Evolutionary conservation across 495 filamentous ascomycete species (phyloP), one percentile per base, ranked within the genome.

Genomic region (Xylaria acuta): DNA sequence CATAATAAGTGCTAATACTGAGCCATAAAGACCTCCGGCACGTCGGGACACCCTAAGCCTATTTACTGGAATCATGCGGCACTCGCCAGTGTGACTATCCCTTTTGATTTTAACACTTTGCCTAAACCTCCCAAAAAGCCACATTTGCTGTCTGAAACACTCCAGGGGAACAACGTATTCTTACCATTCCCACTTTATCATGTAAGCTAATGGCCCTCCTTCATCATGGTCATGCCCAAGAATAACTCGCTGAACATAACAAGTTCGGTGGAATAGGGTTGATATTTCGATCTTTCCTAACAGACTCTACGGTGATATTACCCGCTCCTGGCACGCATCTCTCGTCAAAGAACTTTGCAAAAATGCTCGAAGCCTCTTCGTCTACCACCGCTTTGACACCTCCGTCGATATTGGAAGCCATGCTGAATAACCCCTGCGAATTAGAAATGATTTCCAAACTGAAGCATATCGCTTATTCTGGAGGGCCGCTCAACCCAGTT

Each of bases 1-100:
- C 8, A 54, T 34, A 3, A 62, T 49, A 16, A 8, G 12, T 27
- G 49, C 53, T 63, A 38, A 62, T 27, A 60, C 20, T 25, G 30
- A 36, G n/a, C 20, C 3, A 20, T 6, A 27, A 34, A 56, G 53
- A 47, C 53, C 5, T 74, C 76, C 67, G 53, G 73, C 43, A 60
- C 65, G 36, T 72, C 67, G 75, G 76, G 76, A 40, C 76, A 78
- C 47, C 76, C 76, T 1, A 78, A 78, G 59, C 75, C 75, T 12
- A 77, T 78, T 2, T 78, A 74, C 69, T 78, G 76, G 76, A 78
- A 75, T 9, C 76, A 78, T 54, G 51, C 71, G 2, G 75, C 76
- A 38, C 67, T 77, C 16, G 65, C 71, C 30, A 74, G 71, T n/a
- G 64, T 78, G 6, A 71, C 66, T 38, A 74, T 75, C 6, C 71